These are phyloP conservation scores for Trichoderma sp. DNA, from an alignment of 2,329 filamentous ascomycete genomes.

Conservation along the genomic window DNA sequence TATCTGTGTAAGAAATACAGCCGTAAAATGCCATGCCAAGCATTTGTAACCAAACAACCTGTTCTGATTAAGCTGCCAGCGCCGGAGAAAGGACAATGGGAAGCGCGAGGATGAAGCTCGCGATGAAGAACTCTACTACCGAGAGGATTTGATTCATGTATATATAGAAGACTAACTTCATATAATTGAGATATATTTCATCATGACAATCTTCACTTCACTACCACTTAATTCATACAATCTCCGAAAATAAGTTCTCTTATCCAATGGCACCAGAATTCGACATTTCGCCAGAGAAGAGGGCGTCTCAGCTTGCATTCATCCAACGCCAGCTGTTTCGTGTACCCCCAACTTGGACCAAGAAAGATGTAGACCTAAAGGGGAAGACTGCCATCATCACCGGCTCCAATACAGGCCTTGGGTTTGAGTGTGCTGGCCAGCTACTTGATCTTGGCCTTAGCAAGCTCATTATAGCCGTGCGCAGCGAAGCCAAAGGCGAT, in stretches of 20 bases:
- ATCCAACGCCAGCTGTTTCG: slow-evolving; percentile 1
- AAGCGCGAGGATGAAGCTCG: not conserved
- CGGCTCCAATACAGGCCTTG: slow-evolving; percentile 13
- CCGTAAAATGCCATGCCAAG: not conserved
- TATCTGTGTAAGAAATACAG: too few species aligned
- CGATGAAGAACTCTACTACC: not conserved
- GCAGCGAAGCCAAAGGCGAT: slow-evolving; percentile 10
- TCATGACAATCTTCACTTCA: not conserved
- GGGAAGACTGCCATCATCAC: slow-evolving; percentile 18
- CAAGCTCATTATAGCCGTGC: slow-evolving; percentile 11
- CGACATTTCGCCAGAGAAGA: not conserved
- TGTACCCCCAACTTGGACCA: slow-evolving; percentile 5
- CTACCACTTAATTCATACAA: too few species aligned
- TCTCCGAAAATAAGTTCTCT: not conserved
- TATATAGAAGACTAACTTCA: not conserved
- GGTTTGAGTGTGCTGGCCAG: slow-evolving; percentile 6
- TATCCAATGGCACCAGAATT: not conserved
- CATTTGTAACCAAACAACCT: not conserved
- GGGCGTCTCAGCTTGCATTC: slow-evolving; percentile 6
- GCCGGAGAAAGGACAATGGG: not conserved
- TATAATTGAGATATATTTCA: not conserved
- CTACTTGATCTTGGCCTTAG: slow-evolving; percentile 12
- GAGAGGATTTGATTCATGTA: not conserved
- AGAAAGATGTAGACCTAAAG: not conserved
- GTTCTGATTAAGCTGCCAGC: not conserved